Evolutionary conservation across 495 filamentous ascomycete genomes (phyloP).

Genomic region (Clohesyomyces aquaticus): DNA sequence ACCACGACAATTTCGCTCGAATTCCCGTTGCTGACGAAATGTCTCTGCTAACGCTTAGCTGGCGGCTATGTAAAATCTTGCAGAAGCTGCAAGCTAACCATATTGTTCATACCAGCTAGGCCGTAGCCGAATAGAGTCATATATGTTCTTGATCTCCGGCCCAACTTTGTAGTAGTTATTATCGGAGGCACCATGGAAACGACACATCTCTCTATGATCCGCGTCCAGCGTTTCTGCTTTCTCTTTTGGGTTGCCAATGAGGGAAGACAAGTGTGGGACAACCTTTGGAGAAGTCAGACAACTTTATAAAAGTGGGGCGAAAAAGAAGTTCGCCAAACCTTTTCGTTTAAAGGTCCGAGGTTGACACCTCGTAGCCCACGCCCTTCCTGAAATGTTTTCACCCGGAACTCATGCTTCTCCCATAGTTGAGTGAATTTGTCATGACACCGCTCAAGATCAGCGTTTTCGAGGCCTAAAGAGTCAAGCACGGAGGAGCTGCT

Average conservation of each 20-base stretch:
- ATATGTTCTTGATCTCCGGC: not conserved
- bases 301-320: not conserved
- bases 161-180: not conserved
- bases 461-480: not conserved
- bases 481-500: slow-evolving; percentile 5
- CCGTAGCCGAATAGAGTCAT: not conserved
- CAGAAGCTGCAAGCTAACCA: slow-evolving; percentile 1
- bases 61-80: not conserved
- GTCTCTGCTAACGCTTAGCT: not conserved
- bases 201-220: slow-evolving; percentile 12
- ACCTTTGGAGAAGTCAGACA: slow-evolving; percentile 6
- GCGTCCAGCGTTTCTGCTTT: slow-evolving; percentile 6
- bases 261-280: slow-evolving; percentile 17
- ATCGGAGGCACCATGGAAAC: not conserved
- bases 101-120: not conserved
- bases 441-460: slow-evolving; percentile 1
- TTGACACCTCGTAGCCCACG: not conserved
- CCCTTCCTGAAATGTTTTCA: slow-evolving; percentile 11
- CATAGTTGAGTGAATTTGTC: not conserved
- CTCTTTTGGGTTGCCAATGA: slow-evolving; percentile 12
- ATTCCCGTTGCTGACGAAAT: not conserved
- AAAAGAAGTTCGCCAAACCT: not conserved
- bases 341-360: not conserved
- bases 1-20: not conserved
- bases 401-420: not conserved